Evolutionary conservation across 2,329 filamentous ascomycete species (phyloP).

Genomic region (Fusarium mundagurra): DNA sequence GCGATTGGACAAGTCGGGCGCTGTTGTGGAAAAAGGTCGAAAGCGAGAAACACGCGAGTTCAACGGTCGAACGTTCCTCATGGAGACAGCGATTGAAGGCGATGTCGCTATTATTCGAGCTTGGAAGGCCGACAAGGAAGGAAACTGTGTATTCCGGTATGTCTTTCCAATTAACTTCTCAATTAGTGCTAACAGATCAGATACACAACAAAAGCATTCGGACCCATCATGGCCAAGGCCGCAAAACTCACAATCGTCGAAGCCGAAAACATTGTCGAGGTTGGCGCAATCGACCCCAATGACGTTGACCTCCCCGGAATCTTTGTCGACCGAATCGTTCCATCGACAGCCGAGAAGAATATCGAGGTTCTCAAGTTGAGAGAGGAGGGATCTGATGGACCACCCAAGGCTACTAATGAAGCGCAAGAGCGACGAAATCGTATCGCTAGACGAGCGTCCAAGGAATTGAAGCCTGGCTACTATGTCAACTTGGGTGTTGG

Average conservation of each 20-base stretch:
- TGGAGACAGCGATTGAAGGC: constrained; percentile 80
- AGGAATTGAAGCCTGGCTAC: constrained; percentile 82
- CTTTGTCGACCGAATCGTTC: constrained; percentile 83
- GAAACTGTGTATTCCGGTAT: constrained; percentile 81
- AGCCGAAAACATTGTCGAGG: constrained; percentile 82
- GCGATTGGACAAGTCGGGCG: constrained; percentile 67
- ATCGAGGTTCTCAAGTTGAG: constrained; percentile 75
- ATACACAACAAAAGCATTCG: constrained; percentile 80
- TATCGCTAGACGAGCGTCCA: constrained; percentile 80
- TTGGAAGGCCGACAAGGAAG: constrained; percentile 78
- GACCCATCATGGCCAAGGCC: constrained; percentile 82
- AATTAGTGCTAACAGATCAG: constrained; percentile 43
- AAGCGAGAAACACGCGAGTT: constrained; percentile 78
- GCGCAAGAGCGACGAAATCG: constrained; percentile 69
- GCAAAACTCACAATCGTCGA: constrained; percentile 83
- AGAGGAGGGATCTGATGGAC: constrained; percentile 51
- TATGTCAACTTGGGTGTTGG: constrained; percentile 86
- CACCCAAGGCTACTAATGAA: constrained; percentile 54
- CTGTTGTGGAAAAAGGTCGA: constrained; percentile 70
- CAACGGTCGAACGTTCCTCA: constrained; percentile 75
- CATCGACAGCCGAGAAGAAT: constrained; percentile 74
- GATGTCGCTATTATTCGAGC: constrained; percentile 83
- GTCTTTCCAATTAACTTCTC: neutral
- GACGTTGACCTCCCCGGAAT: constrained; percentile 84
- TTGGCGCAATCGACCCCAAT: constrained; percentile 77